Conservation (phyloP, 305 asterid genomes). For the Caryopteris hybrid region DNA sequence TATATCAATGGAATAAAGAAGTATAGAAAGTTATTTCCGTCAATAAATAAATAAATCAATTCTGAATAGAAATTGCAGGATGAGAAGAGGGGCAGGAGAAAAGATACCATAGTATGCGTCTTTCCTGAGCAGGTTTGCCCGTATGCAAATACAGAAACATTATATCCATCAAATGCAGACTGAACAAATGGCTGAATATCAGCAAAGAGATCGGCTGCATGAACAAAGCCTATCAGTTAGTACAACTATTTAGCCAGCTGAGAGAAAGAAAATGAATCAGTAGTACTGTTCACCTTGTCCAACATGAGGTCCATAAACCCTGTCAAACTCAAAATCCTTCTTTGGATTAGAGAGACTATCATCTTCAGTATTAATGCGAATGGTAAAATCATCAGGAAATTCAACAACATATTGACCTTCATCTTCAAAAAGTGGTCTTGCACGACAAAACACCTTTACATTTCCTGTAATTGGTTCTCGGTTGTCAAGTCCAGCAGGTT, state of each 20-base stretch:
- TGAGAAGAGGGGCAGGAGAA: conserved; percentile 26
- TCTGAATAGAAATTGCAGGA: conserved; percentile 10
- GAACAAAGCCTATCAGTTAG: conserved; percentile 33
- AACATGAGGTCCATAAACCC: conserved; percentile 98
- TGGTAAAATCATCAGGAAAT: conserved; percentile 81
- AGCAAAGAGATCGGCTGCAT: conserved; percentile 87
- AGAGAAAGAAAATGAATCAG: conserved; percentile 15
- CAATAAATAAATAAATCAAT: background rate
- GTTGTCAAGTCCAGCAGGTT: conserved; percentile 20
- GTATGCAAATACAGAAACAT: conserved; percentile 80
- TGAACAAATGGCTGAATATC: conserved; percentile 97
- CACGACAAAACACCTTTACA: conserved; percentile 89
- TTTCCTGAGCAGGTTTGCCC: conserved; percentile 90
- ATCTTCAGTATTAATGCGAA: conserved; percentile 78
- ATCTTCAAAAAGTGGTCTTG: conserved; percentile 92
- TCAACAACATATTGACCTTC: conserved; percentile 84
- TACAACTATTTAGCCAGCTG: conserved; percentile 22
- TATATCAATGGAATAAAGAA: conserved; percentile 2
- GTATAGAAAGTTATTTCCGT: conserved; percentile 4
- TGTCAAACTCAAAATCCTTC: conserved; percentile 97
- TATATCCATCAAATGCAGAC: conserved; percentile 98
- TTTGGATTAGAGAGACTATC: conserved; percentile 74
- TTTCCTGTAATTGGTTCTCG: conserved; percentile 67
- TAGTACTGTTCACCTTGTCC: conserved; percentile 64
- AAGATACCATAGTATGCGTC: conserved; percentile 88